Base-by-base conservation (phyloP, 2,329 filamentous ascomycete genomes). In the Pseudogymnoascus sp. region DNA sequence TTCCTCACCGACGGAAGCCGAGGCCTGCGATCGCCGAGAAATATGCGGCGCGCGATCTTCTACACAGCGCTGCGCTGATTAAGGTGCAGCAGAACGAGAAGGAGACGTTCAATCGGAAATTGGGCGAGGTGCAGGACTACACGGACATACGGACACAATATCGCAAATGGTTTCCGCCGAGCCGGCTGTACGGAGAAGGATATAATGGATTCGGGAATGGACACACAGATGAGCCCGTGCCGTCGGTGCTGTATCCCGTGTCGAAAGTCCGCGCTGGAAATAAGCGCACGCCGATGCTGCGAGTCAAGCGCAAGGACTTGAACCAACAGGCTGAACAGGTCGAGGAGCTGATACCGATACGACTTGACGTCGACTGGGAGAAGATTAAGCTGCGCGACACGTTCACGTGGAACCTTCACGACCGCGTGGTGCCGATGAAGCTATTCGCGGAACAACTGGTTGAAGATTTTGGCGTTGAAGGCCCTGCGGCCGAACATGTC, bases 321-420 rank as follows among this genome's bases (percentile, higher is more conserved):
- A 82, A 85, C 64, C 84, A 86, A 67, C 94, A 97, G 76, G 91
- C 90, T 22, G 93, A 97, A 67, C 89, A 93, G 71, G 81, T 90
- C 60, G 94, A 99, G 73, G 91, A 97, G 71, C 78, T 99, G 60
- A 90, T 97, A 1, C 94, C 94, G 2, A 83, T 99, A 66, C 85
- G 94, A 57, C 77, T 99, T 60, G 94, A 99, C 69, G 90, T 97
- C 58, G 94, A 99, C 70, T 89, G 90, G 82, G 93, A 97, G 67
- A 96, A 96, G 77, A 84, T 97, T 68, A 94, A 94, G 75, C 80
- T 99, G 63, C 89, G 94, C 72, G 94, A 99, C 74, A 97, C 94
- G 0, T 97, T 99, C 67, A 97, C 94, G 2, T 99, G 93, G 92
- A 99, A 99, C 73, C 80, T 97, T 35, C 90, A 97, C 75, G 94